phyloP scores from a whole-genome alignment of 2,329 filamentous ascomycete genomes.

The Botrytis galanthina region DNA sequence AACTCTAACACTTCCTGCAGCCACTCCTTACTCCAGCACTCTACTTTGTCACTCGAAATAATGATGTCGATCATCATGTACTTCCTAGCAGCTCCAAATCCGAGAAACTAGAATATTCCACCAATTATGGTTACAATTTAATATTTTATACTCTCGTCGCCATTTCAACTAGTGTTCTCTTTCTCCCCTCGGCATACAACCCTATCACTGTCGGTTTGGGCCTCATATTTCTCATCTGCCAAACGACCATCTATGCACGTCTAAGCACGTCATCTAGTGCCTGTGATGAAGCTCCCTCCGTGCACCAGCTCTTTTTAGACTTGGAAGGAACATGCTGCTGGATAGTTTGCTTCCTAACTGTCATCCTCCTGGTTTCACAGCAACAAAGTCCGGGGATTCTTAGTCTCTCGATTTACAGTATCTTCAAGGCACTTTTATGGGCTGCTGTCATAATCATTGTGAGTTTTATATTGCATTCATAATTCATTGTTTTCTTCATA shows the following conservation, averaged over 20 bases:
- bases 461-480: not conserved
- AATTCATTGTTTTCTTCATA: not conserved
- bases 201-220: not conserved
- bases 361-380: constrained; percentile 15
- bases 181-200: not conserved
- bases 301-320: not conserved
- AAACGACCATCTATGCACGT: constrained; percentile 14
- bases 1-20: not conserved
- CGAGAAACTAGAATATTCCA: not conserved
- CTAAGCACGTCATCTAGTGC: not conserved
- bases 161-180: constrained; percentile 16
- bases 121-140: constrained; percentile 1
- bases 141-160: constrained; percentile 19
- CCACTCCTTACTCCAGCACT: constrained; percentile 19
- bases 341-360: constrained; percentile 16
- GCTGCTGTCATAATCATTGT: constrained; percentile 10
- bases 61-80: not conserved
- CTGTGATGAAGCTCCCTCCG: not conserved
- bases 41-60: constrained; percentile 13
- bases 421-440: constrained; percentile 9
- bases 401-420: constrained; percentile 1
- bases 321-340: constrained; percentile 20
- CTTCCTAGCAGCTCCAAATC: not conserved
- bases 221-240: constrained; percentile 9
- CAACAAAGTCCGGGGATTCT: not conserved